Evolutionary conservation across 371 early-diverging fungal genomes (phyloP).

Genomic region (Syncephalis fuscata): DNA sequence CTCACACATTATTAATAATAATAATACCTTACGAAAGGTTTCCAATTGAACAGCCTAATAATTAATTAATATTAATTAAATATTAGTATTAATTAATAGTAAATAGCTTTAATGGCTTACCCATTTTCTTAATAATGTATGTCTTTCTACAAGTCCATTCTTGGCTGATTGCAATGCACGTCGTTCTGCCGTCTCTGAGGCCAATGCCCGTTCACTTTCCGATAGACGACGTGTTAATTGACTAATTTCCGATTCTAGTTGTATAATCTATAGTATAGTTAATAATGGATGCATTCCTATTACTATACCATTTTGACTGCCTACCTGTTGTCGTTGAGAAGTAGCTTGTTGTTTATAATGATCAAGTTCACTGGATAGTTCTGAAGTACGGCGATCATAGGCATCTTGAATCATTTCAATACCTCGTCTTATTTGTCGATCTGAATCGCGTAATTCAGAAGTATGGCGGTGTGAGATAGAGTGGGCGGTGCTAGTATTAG

Average conservation of each 20-base stretch:
- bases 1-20: too few species aligned
- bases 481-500: too few species aligned
- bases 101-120: not conserved
- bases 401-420: slow-evolving; percentile 1
- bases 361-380: not conserved
- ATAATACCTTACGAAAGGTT: not conserved
- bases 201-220: not conserved
- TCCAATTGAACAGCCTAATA: not conserved
- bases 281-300: not conserved
- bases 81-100: not conserved
- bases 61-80: not conserved
- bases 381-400: not conserved
- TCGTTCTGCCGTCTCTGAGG: not conserved
- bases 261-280: not conserved
- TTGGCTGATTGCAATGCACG: not conserved
- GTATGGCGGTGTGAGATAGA: too few species aligned
- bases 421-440: not conserved
- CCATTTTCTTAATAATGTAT: not conserved
- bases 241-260: not conserved
- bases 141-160: not conserved
- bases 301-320: not conserved
- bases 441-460: too few species aligned
- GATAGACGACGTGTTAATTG: not conserved
- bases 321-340: not conserved
- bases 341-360: not conserved